These are phyloP conservation scores for Penicillium dipodomyicola DNA, from an alignment of 495 filamentous ascomycete genomes.

Conservation along the genomic window DNA sequence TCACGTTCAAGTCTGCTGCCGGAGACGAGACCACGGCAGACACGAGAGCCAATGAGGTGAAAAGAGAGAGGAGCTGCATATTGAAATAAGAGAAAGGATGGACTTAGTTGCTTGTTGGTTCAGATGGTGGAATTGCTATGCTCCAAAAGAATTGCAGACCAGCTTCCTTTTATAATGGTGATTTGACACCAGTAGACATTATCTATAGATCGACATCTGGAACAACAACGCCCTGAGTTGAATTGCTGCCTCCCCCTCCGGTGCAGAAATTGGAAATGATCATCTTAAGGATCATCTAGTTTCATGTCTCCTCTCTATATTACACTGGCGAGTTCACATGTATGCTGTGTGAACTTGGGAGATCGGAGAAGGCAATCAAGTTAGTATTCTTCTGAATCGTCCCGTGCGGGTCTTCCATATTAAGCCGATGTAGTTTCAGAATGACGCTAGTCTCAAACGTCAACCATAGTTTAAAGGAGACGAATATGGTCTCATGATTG, in stretches of 20 bases:
- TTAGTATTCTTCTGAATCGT: neutral
- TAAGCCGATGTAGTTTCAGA: neutral
- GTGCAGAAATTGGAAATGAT: conserved; percentile 1
- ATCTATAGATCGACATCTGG: neutral
- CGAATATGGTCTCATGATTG: neutral
- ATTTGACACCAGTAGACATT: neutral
- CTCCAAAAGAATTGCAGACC: neutral
- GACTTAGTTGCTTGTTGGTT: neutral
- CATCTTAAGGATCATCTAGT: neutral
- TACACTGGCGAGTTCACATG: neutral
- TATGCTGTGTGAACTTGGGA: neutral
- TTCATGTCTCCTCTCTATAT: neutral
- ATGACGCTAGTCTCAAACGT: too few relatives aligned
- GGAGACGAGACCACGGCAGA: conserved; percentile 11
- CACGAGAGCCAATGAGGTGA: conserved; percentile 11
- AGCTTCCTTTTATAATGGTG: conserved; percentile 2
- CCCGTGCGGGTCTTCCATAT: neutral
- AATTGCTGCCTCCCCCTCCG: neutral
- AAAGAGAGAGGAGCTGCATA: conserved; percentile 10
- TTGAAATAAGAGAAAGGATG: neutral
- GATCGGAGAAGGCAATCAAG: neutral
- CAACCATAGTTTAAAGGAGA: neutral
- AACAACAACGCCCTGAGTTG: neutral
- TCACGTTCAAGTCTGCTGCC: neutral
- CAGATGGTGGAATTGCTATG: neutral